Evolutionary conservation across 2,329 filamentous ascomycete species (phyloP), one percentile per base, ranked within the genome.

Genomic region (Zarea fungicola): DNA sequence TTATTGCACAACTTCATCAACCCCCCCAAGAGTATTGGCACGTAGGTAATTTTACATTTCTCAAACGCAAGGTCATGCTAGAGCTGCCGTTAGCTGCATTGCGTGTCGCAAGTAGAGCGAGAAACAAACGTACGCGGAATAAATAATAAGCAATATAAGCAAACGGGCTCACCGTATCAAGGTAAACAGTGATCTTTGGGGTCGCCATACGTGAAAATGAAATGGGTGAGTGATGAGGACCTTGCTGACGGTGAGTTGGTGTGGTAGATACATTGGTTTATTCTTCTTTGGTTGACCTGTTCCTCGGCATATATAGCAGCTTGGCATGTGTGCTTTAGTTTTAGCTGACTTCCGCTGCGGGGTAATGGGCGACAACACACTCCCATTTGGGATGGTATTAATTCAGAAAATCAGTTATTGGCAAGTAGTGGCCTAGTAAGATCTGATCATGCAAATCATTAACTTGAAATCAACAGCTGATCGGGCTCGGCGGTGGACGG

Each of bases 131-230:
- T 52, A 70, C 68, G n/a, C 61, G 56, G 4, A 71, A 50, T 11
- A 71, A 55, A 46, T 70, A 54, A 50, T 66, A 70, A 4, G 65
- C 67, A 48, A 63, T 55, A 48, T 70, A 70, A 3, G 62, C 63
- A 52, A 71, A 71, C 2, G 68, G 68, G 48, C 66, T 69, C 47
- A 70, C 65, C 31, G 61, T 60, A 55, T 72, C 68, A 8, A 70
- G 56, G 49, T 65, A 71, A 31, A 70, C 60, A 3, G 61, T 68
- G 42, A 71, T 67, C 50, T 61, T 63, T 48, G 59, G 54, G 46
- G 40, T 7, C 26, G 50, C 21, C 42, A 44, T 48, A 14, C 22
- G 11, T 5, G 28, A 11, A 28, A 10, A 16, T 9, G 7, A 13
- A 14, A 11, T 9, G 13, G 25, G 11, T 14, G n/a, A n/a, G n/a